Percentiles rank a stretch among this genome's conserved stretches.
phyloP scores from a whole-genome alignment of 352 stramenopile genomes.

The Pythium dissotocum region DNA sequence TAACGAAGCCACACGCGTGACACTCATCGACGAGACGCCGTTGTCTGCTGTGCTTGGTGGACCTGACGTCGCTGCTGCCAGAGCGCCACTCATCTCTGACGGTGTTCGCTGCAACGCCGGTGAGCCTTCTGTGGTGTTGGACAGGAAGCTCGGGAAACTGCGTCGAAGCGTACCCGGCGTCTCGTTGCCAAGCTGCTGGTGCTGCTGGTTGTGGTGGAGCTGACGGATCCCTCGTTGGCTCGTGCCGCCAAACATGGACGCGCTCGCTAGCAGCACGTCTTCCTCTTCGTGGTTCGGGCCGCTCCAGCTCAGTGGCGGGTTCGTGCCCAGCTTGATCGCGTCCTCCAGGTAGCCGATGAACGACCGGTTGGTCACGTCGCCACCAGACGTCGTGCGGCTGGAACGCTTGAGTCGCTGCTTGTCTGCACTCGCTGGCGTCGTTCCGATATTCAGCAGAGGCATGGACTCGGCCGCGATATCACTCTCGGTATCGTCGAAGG shows the following conservation, averaged over 20 bases:
- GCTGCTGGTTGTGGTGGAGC: conserved; percentile 71
- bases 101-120: conserved; percentile 19
- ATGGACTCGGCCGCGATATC: conserved; percentile 18
- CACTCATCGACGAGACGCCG: conserved; percentile 20
- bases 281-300: conserved; percentile 68
- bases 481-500: conserved; percentile 19
- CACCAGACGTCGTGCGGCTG: conserved; percentile 19
- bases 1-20: conserved; percentile 29
- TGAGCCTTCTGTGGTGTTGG: conserved; percentile 21
- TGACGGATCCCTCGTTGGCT: conserved; percentile 71
- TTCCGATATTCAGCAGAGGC: conserved; percentile 16
- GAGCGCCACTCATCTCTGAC: background rate
- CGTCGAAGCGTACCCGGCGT: conserved; percentile 34
- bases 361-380: conserved; percentile 17
- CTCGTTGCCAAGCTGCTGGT: conserved; percentile 69
- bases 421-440: conserved; percentile 1
- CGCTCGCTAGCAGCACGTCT: conserved; percentile 70
- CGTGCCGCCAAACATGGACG: conserved; percentile 65
- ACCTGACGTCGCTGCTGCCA: too few relatives aligned
- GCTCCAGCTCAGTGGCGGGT: conserved; percentile 56
- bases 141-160: conserved; percentile 33
- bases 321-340: conserved; percentile 34
- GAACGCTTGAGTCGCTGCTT: conserved; percentile 12
- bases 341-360: conserved; percentile 50
- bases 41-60: background rate